Evolutionary conservation across 768 basidiomycete genomes (phyloP).

Genomic region (Lepiota venenata): DNA sequence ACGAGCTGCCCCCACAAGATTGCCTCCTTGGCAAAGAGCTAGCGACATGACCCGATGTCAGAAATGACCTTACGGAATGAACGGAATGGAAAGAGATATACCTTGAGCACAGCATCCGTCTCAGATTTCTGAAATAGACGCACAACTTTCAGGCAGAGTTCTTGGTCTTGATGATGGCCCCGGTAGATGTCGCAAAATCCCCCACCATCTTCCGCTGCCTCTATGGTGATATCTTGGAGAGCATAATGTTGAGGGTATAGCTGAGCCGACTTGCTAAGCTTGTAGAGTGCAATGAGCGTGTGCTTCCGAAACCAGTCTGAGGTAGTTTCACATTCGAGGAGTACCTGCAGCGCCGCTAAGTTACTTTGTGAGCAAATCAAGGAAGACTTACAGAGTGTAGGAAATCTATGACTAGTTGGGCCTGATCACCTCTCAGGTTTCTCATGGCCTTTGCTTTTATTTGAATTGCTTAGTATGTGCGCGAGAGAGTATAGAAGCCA

Average conservation of each 20-base stretch:
- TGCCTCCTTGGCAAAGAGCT: slow-evolving; percentile 2
- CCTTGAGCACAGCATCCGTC: slow-evolving; percentile 16
- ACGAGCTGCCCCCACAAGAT: slow-evolving; percentile 3
- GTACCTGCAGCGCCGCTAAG: neutral
- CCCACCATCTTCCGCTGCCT: slow-evolving; percentile 16
- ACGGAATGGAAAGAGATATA: slow-evolving; percentile 19
- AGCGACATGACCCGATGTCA: neutral
- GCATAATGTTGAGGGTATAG: slow-evolving; percentile 25
- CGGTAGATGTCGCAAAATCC: slow-evolving; percentile 27
- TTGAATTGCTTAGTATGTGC: too few relatives aligned
- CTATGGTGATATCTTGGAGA: slow-evolving; percentile 13
- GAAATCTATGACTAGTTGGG: slow-evolving; percentile 11
- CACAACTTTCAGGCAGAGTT: slow-evolving; percentile 24
- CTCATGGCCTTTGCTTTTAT: too few relatives aligned
- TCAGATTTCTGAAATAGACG: slow-evolving; percentile 20
- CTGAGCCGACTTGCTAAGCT: slow-evolving; percentile 21
- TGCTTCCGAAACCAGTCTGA: neutral
- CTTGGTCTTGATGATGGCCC: slow-evolving; percentile 15
- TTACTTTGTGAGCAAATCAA: too few relatives aligned
- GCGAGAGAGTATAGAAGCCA: too few relatives aligned
- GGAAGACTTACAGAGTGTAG: slow-evolving; percentile 14
- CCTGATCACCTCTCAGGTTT: slow-evolving; percentile 7
- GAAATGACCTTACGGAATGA: too few relatives aligned
- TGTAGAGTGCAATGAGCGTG: neutral
- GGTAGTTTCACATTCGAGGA: too few relatives aligned